Evolutionary conservation across 129 eudicot genomes (phyloP).

Genomic region (Daucus carota): DH1_v3.0 NC_030382.2:27444001-27444500

Average conservation of each 20-base stretch:
- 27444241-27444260: background rate
- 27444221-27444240: background rate
- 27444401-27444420: background rate
- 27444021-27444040: constrained; percentile 11
- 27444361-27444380: background rate
- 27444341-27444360: background rate
- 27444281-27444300: background rate
- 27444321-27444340: background rate
- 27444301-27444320: background rate
- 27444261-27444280: background rate
- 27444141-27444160: constrained; percentile 87
- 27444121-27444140: constrained; percentile 76
- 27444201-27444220: background rate
- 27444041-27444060: constrained; percentile 13
- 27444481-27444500: background rate
- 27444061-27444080: constrained; percentile 12
- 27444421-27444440: background rate
- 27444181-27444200: background rate
- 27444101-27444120: constrained; percentile 97
- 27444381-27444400: background rate
- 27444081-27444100: constrained; percentile 12
- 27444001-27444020: constrained; percentile 97
- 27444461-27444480: background rate
- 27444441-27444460: background rate
- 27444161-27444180: constrained; percentile 85